A percentile compares a stretch with the other conserved stretches of the same genome.
Conservation (phyloP, 106 monocot species). For the Dendrobium catenatum region DNA sequence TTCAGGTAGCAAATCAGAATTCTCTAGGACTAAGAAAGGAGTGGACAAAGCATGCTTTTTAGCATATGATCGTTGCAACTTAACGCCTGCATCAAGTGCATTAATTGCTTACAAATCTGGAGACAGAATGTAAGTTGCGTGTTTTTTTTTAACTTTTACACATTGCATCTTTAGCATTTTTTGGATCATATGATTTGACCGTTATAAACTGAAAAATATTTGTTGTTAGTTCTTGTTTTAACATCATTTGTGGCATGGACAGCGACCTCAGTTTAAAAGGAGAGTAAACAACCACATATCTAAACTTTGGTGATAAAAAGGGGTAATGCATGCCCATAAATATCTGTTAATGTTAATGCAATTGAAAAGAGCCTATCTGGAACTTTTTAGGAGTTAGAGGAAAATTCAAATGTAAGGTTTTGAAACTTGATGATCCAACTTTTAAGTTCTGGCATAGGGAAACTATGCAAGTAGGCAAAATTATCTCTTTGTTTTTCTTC, state of each 20-base stretch:
- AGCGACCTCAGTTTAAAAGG: too few species aligned
- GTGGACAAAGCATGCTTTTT: conserved; percentile 44
- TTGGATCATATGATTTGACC: neutral
- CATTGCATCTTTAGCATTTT: neutral
- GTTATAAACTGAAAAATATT: neutral
- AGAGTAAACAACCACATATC: neutral
- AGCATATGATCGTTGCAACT: conserved; percentile 35
- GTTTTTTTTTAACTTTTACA: neutral
- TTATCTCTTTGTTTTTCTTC: too few species aligned
- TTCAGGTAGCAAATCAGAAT: conserved; percentile 41
- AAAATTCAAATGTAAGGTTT: too few species aligned
- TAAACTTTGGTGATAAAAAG: too few species aligned
- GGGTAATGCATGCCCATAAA: too few species aligned
- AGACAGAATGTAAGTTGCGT: conserved; percentile 41
- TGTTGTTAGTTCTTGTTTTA: neutral
- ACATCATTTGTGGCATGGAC: neutral
- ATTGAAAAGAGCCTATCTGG: too few species aligned
- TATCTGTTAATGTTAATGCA: too few species aligned
- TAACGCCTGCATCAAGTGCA: conserved; percentile 38
- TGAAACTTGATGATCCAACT: too few species aligned
- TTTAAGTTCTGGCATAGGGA: too few species aligned
- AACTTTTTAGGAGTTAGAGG: too few species aligned
- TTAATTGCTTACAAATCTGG: conserved; percentile 32
- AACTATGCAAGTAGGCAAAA: too few species aligned
- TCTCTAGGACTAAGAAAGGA: conserved; percentile 40